A percentile compares a stretch with the other conserved stretches of the same genome.
Evolutionary conservation across 2,329 filamentous ascomycete species (phyloP).

Genomic region (Byssochlamys sp.): DNA sequence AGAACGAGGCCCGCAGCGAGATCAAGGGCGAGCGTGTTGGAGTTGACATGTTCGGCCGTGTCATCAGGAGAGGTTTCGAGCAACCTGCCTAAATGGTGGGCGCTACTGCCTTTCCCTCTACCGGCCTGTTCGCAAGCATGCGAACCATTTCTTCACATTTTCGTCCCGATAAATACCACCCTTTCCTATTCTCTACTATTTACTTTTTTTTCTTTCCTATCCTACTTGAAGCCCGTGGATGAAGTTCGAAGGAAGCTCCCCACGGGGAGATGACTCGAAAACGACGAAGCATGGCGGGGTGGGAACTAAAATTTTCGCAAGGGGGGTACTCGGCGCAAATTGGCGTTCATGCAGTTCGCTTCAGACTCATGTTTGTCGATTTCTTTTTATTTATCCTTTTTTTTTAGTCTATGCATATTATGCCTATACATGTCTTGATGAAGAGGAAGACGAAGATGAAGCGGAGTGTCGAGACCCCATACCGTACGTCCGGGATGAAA

Average conservation of each 20-base stretch:
- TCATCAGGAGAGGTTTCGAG: slow-evolving; percentile 78
- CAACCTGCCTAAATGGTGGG: slow-evolving; percentile 51
- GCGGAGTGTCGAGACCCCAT: not conserved
- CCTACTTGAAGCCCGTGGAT: not conserved
- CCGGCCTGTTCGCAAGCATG: not conserved
- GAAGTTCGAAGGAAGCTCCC: not conserved
- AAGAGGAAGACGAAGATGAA: not conserved
- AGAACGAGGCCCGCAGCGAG: slow-evolving; percentile 93
- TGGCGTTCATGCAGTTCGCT: not conserved
- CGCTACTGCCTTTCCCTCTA: not conserved
- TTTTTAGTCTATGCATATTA: not conserved
- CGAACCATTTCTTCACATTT: not conserved
- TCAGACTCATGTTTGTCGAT: not conserved
- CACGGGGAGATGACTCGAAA: not conserved
- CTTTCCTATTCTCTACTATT: not conserved
- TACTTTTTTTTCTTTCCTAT: not conserved
- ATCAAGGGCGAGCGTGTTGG: slow-evolving; percentile 90
- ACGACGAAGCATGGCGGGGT: not conserved
- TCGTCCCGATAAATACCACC: not conserved
- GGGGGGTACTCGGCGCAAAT: not conserved
- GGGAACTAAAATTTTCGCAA: not conserved
- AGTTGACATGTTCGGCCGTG: slow-evolving; percentile 45
- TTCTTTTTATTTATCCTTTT: not conserved
- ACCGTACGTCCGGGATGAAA: not conserved
- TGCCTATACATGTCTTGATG: not conserved